Percentiles rank a stretch among this genome's conserved stretches.
phyloP scores from a whole-genome alignment of 2,329 filamentous ascomycete genomes.

The Hortaea werneckii region DNA sequence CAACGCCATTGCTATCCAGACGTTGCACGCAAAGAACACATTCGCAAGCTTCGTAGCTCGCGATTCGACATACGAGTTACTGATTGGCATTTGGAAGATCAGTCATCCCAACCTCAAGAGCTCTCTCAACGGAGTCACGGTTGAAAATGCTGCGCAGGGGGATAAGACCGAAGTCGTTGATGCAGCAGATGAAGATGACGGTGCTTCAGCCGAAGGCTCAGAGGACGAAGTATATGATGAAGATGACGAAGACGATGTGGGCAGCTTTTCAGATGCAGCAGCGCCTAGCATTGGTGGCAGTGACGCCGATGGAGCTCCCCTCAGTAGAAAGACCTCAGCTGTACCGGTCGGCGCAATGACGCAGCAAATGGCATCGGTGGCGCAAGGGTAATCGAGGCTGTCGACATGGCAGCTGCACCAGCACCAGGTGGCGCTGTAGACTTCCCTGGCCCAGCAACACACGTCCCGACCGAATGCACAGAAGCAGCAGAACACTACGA shows the following conservation, averaged over 20 bases:
- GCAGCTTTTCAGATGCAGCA: conserved; percentile 50
- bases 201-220: conserved; percentile 50
- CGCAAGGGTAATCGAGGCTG: conserved; percentile 18
- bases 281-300: conserved; percentile 43
- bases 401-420: conserved; percentile 30
- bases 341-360: conserved; percentile 25
- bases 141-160: conserved; percentile 66
- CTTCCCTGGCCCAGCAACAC: conserved; percentile 74
- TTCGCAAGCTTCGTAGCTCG: conserved; percentile 92
- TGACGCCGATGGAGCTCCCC: conserved; percentile 37
- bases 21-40: conserved; percentile 85
- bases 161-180: conserved; percentile 86
- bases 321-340: conserved; percentile 64
- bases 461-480: conserved; percentile 75
- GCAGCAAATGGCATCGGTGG: conserved; percentile 26
- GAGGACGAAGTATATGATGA: conserved; percentile 73
- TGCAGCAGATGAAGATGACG: conserved; percentile 38
- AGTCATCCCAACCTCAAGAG: conserved; percentile 87
- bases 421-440: conserved; percentile 43
- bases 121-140: conserved; percentile 75
- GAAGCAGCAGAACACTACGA: conserved; percentile 75
- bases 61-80: conserved; percentile 92
- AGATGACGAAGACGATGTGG: conserved; percentile 55
- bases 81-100: conserved; percentile 97
- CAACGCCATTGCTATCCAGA: conserved; percentile 94